phyloP scores from a whole-genome alignment of 1,284 basidiomycete genomes.

The Pseudozyma tsukubaensis region DNA sequence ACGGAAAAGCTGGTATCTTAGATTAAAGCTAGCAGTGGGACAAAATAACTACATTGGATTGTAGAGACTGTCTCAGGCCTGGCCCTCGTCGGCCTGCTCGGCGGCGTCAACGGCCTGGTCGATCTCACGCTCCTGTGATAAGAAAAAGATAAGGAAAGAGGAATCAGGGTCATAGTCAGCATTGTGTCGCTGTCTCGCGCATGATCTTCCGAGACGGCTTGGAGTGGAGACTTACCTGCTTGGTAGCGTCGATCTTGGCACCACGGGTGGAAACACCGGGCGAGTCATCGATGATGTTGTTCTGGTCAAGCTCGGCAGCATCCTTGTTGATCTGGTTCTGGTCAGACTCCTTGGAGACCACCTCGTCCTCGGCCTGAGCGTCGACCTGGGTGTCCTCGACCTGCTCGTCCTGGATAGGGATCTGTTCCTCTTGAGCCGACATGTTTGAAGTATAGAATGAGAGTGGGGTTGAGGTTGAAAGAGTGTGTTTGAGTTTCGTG shows the following conservation, averaged over 20 bases:
- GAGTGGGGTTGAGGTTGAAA: slow-evolving; percentile 8
- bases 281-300: slow-evolving; percentile 57
- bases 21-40: neutral
- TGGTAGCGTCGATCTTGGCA: slow-evolving; percentile 51
- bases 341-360: slow-evolving; percentile 20
- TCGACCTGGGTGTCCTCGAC: slow-evolving; percentile 49
- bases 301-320: slow-evolving; percentile 40
- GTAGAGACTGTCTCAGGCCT: neutral
- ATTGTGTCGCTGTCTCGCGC: neutral
- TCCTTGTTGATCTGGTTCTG: slow-evolving; percentile 43
- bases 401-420: slow-evolving; percentile 47
- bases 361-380: slow-evolving; percentile 49
- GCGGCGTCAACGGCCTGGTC: slow-evolving; percentile 49
- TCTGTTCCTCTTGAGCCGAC: slow-evolving; percentile 47
- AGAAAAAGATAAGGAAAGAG: neutral
- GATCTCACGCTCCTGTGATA: slow-evolving; percentile 45
- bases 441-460: slow-evolving; percentile 15
- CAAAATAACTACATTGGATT: neutral
- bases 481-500: slow-evolving; percentile 7
- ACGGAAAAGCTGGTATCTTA: neutral
- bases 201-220: neutral
- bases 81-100: slow-evolving; percentile 27
- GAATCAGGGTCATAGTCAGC: neutral
- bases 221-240: slow-evolving; percentile 35
- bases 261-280: slow-evolving; percentile 48